Evolutionary conservation across 176 grass and related monocot species (phyloP).

Genomic region (Oryza officinalis): DNA sequence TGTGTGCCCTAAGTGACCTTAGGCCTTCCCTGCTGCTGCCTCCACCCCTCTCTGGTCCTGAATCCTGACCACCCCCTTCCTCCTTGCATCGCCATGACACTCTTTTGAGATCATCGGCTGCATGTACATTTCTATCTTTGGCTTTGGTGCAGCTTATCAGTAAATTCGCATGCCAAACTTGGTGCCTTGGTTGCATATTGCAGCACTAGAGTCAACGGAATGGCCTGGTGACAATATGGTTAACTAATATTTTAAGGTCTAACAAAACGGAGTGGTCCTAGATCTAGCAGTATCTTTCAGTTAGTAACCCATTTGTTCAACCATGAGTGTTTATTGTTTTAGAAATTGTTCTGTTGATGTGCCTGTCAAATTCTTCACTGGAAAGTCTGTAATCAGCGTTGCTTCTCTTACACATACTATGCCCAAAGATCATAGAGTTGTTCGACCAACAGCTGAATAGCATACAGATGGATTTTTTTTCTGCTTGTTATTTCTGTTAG

Average conservation of each 20-base stretch:
- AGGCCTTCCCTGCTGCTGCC: not conserved
- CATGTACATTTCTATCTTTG: not conserved
- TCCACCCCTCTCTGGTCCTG: not conserved
- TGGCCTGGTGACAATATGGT: not conserved
- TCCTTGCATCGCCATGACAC: not conserved
- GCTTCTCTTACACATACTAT: not conserved
- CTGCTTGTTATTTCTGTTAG: not conserved
- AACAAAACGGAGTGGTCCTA: too few relatives aligned
- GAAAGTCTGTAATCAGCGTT: not conserved
- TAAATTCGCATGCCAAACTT: not conserved
- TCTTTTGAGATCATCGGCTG: not conserved
- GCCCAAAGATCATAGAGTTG: not conserved
- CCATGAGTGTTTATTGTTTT: not conserved
- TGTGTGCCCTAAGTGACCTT: not conserved
- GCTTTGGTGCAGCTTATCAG: not conserved
- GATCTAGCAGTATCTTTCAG: too few relatives aligned
- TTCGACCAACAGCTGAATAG: not conserved
- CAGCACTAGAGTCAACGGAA: not conserved
- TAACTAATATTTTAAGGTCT: not conserved
- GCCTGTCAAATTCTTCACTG: too few relatives aligned
- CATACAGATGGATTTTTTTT: not conserved
- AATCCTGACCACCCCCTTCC: not conserved
- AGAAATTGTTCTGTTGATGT: not conserved
- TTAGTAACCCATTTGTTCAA: not conserved
- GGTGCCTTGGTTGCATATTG: not conserved